Percentiles rank a stretch among this genome's conserved stretches.
Conservation (phyloP, 2,329 filamentous ascomycete species). For the Blastomyces emzantsi region DNA sequence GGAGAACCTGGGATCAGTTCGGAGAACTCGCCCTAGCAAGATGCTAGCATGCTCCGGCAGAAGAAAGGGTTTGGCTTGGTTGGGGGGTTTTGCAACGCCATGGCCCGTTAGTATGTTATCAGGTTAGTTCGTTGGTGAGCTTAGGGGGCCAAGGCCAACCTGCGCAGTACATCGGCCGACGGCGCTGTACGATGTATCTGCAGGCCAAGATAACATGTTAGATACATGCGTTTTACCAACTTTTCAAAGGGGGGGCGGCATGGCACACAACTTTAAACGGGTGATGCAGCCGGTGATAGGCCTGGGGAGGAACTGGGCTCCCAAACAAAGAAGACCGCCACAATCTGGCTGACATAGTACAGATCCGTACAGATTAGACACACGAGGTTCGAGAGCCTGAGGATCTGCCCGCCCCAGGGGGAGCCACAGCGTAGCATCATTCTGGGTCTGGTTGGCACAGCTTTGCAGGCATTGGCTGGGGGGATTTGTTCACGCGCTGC, state of each 20-base stretch:
- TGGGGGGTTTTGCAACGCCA: background rate
- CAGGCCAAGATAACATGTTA: background rate
- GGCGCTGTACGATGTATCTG: background rate
- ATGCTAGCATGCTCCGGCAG: background rate
- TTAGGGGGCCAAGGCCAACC: too few relatives aligned
- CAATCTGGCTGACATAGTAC: background rate
- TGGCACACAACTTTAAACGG: background rate
- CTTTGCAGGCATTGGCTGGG: background rate
- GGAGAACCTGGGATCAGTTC: background rate
- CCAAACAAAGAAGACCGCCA: background rate
- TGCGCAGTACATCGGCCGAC: background rate
- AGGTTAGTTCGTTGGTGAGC: too few relatives aligned
- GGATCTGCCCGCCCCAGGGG: background rate
- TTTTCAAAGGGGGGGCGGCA: background rate
- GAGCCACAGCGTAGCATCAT: background rate
- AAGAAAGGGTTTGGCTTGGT: background rate
- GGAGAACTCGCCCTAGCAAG: background rate
- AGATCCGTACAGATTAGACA: too few relatives aligned
- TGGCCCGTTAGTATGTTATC: too few relatives aligned
- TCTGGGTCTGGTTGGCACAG: background rate
- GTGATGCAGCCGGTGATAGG: background rate
- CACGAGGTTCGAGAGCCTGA: background rate
- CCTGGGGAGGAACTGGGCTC: background rate
- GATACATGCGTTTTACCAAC: background rate
- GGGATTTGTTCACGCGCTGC: background rate